A percentile compares a stretch with the other conserved stretches of the same genome.
These are phyloP conservation scores for Botrytis deweyae DNA, from an alignment of 2,329 filamentous ascomycete species.

Conservation along the genomic window DNA sequence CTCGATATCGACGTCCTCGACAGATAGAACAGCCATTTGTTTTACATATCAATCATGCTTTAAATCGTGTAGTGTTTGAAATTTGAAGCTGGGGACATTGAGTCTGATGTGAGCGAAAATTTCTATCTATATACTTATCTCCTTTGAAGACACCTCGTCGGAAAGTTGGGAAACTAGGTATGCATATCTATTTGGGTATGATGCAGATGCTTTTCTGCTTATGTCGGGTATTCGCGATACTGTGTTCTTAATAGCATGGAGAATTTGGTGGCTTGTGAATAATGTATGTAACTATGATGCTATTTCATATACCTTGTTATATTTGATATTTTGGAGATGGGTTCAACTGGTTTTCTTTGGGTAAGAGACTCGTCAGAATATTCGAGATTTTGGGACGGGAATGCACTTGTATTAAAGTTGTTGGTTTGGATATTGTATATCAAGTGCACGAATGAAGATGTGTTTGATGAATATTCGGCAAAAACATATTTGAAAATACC, in stretches of 20 bases:
- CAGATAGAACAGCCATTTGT: background rate
- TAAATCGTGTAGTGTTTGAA: background rate
- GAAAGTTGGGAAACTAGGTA: background rate
- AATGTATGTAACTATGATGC: background rate
- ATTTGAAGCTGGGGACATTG: background rate
- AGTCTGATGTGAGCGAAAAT: background rate
- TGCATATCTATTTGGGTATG: too few species aligned
- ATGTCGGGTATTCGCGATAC: background rate
- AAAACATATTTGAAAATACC: rapidly evolving
- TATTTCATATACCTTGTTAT: too few species aligned
- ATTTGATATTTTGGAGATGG: background rate
- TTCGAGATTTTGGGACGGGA: too few species aligned
- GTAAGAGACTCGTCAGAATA: too few species aligned
- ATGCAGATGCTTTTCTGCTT: too few species aligned
- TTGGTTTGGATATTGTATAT: too few species aligned
- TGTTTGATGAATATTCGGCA: background rate
- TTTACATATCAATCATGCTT: background rate
- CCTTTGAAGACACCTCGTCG: background rate
- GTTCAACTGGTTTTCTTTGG: background rate
- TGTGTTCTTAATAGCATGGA: background rate
- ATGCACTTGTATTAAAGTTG: too few species aligned
- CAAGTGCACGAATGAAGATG: too few species aligned
- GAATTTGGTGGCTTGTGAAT: background rate
- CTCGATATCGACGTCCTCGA: background rate
- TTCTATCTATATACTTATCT: background rate